Evolutionary conservation across 441 rosid species (phyloP), one percentile per base, ranked within the genome.

Genomic region (Raphanus hybrid): DNA sequence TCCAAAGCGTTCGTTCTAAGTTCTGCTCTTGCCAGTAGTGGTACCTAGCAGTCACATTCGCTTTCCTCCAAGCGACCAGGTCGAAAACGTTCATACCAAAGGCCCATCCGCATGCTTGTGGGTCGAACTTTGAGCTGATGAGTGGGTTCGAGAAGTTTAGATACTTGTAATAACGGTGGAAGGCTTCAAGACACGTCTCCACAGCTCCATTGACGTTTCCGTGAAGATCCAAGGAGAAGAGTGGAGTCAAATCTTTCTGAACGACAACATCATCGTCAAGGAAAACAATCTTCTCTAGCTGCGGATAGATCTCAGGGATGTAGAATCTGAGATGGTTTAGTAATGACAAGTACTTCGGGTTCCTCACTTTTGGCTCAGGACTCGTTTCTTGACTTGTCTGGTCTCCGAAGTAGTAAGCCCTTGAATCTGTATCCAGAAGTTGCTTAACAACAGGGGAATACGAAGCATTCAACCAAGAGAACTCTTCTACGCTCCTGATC

Each of bases 221-320:
- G 26, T 95, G 99, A 70, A 95, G 82, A 80, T 95, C 92, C 91
- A 95, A 74, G 23, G 23, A 90, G 81, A 93, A 89, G 61, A 95
- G 94, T 11, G 85, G 91, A 3, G 92, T 91, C 78, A 95, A 81
- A 82, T 95, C 98, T 84, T 91, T 95, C 87, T 95, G 61, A 71
- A 91, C 92, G 66, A 95, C 96, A 61, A 91, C 91, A 83, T 95
- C 99, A 43, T 93, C 97, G n/a, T 93, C 98, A 15, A 95, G 92
- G 70, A 91, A 93, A 18, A 93, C 87, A 5, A 93, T 85, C 87
- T 93, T 95, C 78, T 95, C 98, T 78, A 95, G 87, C 77, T 82
- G 92, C 0, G 98, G 98, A 76, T 91, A 95, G 50, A 95, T 87
- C 80, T 91, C 89, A 0, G 99, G 96, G 76, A 91, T 89, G 87